Conservation (phyloP, 192 early-diverging fungal species). For the Paraglomus brasilianum region DNA sequence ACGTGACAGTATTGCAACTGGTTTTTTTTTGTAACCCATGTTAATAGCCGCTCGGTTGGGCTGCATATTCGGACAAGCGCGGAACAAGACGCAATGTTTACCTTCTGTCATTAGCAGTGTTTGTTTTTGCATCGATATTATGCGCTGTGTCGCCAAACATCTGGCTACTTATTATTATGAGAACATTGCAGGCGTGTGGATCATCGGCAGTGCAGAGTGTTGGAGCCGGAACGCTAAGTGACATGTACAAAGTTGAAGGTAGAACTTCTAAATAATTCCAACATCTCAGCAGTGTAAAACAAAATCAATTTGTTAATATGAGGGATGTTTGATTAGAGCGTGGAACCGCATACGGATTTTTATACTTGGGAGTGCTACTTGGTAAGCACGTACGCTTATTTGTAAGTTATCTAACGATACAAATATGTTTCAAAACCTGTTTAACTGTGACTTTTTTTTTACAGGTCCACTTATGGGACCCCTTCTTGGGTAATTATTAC, state of each 20-base stretch:
- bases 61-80: conserved; percentile 38
- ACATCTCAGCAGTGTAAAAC: no score
- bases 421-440: no score
- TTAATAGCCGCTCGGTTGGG: conserved; percentile 43
- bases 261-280: not conserved
- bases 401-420: no score
- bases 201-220: conserved; percentile 37
- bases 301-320: not conserved
- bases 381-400: not conserved
- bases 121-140: conserved; percentile 35
- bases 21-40: conserved; percentile 27
- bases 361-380: conserved; percentile 37
- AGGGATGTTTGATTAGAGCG: conserved; percentile 19
- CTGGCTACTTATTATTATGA: conserved; percentile 41
- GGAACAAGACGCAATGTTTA: conserved; percentile 39
- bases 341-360: conserved; percentile 40
- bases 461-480: no score
- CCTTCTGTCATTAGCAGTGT: conserved; percentile 36
- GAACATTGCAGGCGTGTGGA: conserved; percentile 40
- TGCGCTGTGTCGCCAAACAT: conserved; percentile 32
- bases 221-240: conserved; percentile 40
- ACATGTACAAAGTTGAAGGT: conserved; percentile 27
- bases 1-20: not conserved
- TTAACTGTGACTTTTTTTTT: no score
- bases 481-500: no score